phyloP scores from a whole-genome alignment of 176 grass and related monocot species.

The Ensete ventricosum region DNA sequence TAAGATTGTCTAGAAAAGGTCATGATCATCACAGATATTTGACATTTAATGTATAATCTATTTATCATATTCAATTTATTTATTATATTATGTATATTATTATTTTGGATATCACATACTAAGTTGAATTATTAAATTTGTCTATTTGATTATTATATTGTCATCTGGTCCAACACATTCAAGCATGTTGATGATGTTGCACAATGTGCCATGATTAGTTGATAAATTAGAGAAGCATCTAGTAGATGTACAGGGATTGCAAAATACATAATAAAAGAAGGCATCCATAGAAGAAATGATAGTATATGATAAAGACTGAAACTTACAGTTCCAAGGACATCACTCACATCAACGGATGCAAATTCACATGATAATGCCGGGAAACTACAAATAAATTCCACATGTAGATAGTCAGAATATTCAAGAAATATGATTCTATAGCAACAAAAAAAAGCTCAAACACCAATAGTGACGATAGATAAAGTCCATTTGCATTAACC shows the following conservation, averaged over 20 bases:
- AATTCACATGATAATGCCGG: slow-evolving; percentile 98
- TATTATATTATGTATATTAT: neutral
- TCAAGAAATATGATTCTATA: slow-evolving; percentile 10
- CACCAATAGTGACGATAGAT: too few species aligned
- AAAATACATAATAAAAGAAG: neutral
- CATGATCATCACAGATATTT: neutral
- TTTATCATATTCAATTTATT: too few species aligned
- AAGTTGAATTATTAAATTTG: neutral
- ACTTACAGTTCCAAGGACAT: slow-evolving; percentile 96
- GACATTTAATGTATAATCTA: too few species aligned
- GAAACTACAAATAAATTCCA: slow-evolving; percentile 53
- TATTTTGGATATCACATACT: neutral
- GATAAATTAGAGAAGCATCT: neutral
- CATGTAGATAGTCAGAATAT: neutral
- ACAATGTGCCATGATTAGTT: neutral
- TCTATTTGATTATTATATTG: neutral
- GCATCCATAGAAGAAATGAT: neutral
- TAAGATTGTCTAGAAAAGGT: too few species aligned
- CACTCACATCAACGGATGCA: slow-evolving; percentile 89
- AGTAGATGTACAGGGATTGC: neutral
- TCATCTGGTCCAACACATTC: neutral
- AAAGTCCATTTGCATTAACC: too few species aligned
- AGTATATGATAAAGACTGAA: slow-evolving; percentile 25
- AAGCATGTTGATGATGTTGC: neutral
- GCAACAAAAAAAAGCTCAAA: neutral